These are phyloP conservation scores for Leccinum subspadiceum DNA, from an alignment of 1,284 basidiomycete genomes.

Conservation along the genomic window DNA sequence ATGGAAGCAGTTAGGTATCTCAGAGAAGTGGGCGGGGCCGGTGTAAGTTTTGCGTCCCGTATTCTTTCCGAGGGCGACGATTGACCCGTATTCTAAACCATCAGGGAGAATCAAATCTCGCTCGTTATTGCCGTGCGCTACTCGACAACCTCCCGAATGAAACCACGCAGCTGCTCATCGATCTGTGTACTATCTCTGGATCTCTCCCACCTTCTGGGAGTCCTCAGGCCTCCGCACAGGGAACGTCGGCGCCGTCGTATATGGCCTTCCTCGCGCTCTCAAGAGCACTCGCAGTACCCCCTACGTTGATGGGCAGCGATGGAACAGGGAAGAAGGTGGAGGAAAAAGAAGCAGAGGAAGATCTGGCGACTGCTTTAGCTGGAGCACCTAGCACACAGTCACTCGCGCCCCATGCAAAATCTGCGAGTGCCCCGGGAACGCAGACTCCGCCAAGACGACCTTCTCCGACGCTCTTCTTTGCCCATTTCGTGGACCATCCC, in stretches of 20 bases:
- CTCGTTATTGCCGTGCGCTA: too few species aligned
- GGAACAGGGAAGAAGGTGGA: constrained; percentile 33
- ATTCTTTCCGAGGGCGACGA: too few species aligned
- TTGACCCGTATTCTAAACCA: too few species aligned
- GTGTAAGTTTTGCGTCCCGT: too few species aligned
- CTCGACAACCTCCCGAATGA: constrained; percentile 65
- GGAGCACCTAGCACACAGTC: constrained; percentile 32
- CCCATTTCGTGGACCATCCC: constrained; percentile 92
- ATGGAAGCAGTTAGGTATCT: too few species aligned
- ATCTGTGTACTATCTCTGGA: constrained; percentile 80
- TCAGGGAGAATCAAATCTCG: too few species aligned
- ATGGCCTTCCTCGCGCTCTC: constrained; percentile 78
- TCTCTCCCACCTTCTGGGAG: constrained; percentile 36
- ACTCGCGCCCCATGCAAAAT: constrained; percentile 4
- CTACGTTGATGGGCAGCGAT: constrained; percentile 36
- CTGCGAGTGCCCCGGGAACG: constrained; percentile 20
- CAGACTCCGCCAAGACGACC: constrained; percentile 52
- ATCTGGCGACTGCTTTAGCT: constrained; percentile 14
- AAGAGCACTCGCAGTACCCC: constrained; percentile 44
- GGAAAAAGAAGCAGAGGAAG: constrained; percentile 19
- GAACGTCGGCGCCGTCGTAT: constrained; percentile 54
- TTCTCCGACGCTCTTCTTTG: constrained; percentile 86
- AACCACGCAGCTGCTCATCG: constrained; percentile 89
- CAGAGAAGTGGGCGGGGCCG: too few species aligned
- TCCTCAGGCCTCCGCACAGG: constrained; percentile 27